phyloP scores from a whole-genome alignment of 1,284 basidiomycete genomes.

The Laetiporus sulphureus region DNA sequence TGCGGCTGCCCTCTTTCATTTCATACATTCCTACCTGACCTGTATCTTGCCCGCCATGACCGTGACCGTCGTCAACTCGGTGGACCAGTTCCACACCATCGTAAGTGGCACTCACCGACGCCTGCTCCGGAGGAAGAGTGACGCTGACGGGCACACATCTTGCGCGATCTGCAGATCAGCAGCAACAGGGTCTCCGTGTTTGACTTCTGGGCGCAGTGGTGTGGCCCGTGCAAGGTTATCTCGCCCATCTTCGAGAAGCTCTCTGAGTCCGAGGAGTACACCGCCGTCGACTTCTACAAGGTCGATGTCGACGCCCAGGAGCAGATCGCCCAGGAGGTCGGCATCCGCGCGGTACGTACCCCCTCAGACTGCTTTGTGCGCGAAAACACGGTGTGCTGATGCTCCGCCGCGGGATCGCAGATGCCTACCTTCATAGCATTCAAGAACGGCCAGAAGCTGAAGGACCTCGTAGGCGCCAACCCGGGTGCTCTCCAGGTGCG shows the following conservation, averaged over 20 bases:
- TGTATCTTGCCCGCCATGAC: slow-evolving; percentile 12
- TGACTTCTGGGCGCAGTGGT: slow-evolving; percentile 78
- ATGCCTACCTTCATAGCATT: slow-evolving; percentile 79
- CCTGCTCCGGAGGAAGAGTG: not conserved
- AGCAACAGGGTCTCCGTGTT: slow-evolving; percentile 55
- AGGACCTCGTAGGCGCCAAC: slow-evolving; percentile 59
- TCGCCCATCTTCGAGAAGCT: slow-evolving; percentile 76
- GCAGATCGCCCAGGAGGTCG: slow-evolving; percentile 55
- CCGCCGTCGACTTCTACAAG: slow-evolving; percentile 70
- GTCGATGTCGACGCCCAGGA: slow-evolving; percentile 68
- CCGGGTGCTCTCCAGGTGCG: slow-evolving; percentile 28
- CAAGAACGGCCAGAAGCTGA: slow-evolving; percentile 61
- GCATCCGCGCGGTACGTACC: slow-evolving; percentile 61
- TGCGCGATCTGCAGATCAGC: slow-evolving; percentile 41
- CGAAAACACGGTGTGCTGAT: not conserved
- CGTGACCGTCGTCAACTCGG: slow-evolving; percentile 43
- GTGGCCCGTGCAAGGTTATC: slow-evolving; percentile 73
- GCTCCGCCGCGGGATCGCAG: slow-evolving; percentile 16
- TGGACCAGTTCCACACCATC: slow-evolving; percentile 48
- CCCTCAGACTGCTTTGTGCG: not conserved
- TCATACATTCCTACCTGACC: not conserved
- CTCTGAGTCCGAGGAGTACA: slow-evolving; percentile 35
- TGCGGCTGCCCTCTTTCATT: not conserved
- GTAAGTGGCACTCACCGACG: slow-evolving; percentile 25
- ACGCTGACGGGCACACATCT: slow-evolving; percentile 2